Conservation (phyloP, 257 asterid species). For the Ehretia macrophylla region DNA sequence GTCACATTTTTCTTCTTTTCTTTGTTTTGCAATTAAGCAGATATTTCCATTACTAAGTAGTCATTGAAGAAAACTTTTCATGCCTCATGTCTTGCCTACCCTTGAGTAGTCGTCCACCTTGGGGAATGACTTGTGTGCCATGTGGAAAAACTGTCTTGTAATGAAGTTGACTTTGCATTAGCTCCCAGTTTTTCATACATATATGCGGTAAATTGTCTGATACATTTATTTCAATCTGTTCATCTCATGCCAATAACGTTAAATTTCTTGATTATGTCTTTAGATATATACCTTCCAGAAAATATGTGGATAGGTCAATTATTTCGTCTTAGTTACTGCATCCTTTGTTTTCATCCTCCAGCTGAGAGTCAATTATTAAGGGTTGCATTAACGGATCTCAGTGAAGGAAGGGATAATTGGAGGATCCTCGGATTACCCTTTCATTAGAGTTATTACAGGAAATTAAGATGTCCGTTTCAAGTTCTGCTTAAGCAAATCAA, state of each 20-base stretch:
- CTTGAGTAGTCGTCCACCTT: conserved; percentile 6
- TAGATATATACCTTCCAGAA: neutral
- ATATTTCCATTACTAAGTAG: neutral
- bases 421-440: too few relatives aligned
- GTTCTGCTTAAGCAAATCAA: too few relatives aligned
- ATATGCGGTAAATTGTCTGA: neutral
- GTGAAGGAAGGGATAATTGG: too few relatives aligned
- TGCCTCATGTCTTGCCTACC: conserved; percentile 2
- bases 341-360: too few relatives aligned
- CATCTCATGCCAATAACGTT: neutral
- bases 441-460: too few relatives aligned
- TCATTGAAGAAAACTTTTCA: neutral
- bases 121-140: conserved; percentile 1
- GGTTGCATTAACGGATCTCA: too few relatives aligned
- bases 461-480: too few relatives aligned
- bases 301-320: neutral
- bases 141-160: conserved; percentile 4
- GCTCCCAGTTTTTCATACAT: neutral
- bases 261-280: neutral
- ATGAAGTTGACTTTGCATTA: too few relatives aligned
- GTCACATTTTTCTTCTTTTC: conserved; percentile 7
- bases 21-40: conserved; percentile 2
- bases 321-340: neutral
- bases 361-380: too few relatives aligned
- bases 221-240: neutral